These are phyloP conservation scores for Fusarium dimerum DNA, from an alignment of 2,329 filamentous ascomycete genomes.

Conservation along the genomic window DNA sequence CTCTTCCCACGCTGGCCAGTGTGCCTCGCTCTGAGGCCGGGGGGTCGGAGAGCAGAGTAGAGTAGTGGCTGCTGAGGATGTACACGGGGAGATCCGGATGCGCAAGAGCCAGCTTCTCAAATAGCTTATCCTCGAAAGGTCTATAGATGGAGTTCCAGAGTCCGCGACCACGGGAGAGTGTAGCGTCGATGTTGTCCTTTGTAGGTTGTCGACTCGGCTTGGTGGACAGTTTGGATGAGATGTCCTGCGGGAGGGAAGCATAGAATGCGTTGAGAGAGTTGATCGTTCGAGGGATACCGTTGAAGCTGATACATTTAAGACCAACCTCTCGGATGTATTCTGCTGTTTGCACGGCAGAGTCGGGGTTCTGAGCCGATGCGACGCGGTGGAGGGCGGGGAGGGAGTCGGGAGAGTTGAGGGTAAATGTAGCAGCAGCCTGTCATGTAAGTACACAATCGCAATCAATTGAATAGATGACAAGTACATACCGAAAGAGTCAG, in stretches of 20 bases:
- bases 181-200: conserved; percentile 53
- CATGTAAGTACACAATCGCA: conserved; percentile 3
- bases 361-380: conserved; percentile 35
- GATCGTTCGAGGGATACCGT: conserved; percentile 81
- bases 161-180: conserved; percentile 58
- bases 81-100: conserved; percentile 83
- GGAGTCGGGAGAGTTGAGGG: conserved; percentile 81
- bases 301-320: conserved; percentile 77
- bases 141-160: conserved; percentile 79
- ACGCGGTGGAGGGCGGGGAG: conserved; percentile 63
- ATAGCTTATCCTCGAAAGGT: conserved; percentile 72
- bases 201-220: conserved; percentile 56
- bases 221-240: conserved; percentile 56
- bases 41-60: conserved; percentile 71
- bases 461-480: too few relatives aligned
- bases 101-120: conserved; percentile 68
- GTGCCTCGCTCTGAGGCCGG: conserved; percentile 42
- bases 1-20: conserved; percentile 61
- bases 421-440: conserved; percentile 79
- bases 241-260: conserved; percentile 57
- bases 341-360: conserved; percentile 49
- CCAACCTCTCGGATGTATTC: conserved; percentile 76
- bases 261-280: conserved; percentile 77
- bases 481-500: conserved; percentile 62
- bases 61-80: conserved; percentile 76